phyloP scores from a whole-genome alignment of 345 rosid species.

The Eucalyptus curtisii region DNA sequence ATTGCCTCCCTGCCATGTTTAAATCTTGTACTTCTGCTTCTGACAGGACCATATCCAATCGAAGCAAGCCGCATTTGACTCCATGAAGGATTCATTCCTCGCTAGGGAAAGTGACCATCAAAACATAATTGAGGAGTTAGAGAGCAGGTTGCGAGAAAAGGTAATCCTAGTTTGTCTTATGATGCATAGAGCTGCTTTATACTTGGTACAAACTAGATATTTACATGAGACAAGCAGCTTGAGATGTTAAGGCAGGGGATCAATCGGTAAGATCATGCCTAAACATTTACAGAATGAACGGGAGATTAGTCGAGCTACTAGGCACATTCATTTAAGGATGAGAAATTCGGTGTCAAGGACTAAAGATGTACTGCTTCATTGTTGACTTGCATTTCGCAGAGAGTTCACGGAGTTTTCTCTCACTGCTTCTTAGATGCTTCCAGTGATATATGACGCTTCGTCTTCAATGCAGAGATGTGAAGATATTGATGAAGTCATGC shows the following conservation, averaged over 20 bases:
- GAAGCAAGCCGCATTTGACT: neutral
- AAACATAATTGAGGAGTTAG: neutral
- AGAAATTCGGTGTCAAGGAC: neutral
- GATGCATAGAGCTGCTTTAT: neutral
- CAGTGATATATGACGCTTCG: neutral
- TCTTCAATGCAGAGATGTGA: neutral
- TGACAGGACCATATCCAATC: neutral
- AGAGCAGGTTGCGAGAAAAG: neutral
- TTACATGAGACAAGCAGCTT: neutral
- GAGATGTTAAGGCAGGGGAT: neutral
- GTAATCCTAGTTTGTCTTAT: neutral
- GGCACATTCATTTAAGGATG: neutral
- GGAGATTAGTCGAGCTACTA: neutral
- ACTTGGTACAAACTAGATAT: neutral
- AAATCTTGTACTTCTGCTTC: neutral
- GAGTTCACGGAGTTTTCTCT: neutral
- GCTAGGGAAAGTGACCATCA: slow-evolving; percentile 3
- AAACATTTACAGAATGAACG: neutral
- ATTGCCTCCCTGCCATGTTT: neutral
- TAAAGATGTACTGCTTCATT: neutral
- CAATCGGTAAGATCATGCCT: neutral
- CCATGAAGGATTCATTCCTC: neutral
- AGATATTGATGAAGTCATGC: neutral
- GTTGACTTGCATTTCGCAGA: neutral
- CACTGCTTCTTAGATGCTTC: neutral